Evolutionary conservation across 2,329 filamentous ascomycete species (phyloP).

Genomic region (Tricladium varicosporioides): DNA sequence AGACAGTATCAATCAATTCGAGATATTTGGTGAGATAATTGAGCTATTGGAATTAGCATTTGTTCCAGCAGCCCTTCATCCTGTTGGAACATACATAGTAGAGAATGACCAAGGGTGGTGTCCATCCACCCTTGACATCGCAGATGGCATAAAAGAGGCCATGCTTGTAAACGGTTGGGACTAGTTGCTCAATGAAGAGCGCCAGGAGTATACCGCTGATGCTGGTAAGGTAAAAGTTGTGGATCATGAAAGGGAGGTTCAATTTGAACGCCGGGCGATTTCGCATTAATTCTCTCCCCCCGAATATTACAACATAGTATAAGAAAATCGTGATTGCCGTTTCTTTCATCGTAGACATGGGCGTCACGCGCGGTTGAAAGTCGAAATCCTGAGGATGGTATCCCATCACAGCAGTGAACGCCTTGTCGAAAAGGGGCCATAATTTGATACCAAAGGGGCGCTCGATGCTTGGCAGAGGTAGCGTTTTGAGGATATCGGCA

Average conservation of each 20-base stretch:
- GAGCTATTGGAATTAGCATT: slow-evolving; percentile 59
- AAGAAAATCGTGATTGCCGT: slow-evolving; percentile 76
- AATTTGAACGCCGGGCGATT: slow-evolving; percentile 82
- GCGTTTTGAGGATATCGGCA: slow-evolving; percentile 42
- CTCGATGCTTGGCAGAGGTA: slow-evolving; percentile 78
- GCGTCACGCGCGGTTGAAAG: slow-evolving; percentile 78
- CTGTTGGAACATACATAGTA: slow-evolving; percentile 75
- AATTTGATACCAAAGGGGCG: slow-evolving; percentile 86
- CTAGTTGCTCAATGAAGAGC: slow-evolving; percentile 87
- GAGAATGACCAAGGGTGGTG: slow-evolving; percentile 84
- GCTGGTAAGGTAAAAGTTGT: slow-evolving; percentile 91
- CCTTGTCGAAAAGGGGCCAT: slow-evolving; percentile 94
- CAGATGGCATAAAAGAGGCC: slow-evolving; percentile 92
- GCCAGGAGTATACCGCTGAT: slow-evolving; percentile 79
- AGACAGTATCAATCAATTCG: slow-evolving; percentile 91
- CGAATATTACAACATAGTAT: slow-evolving; percentile 94
- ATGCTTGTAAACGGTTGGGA: slow-evolving; percentile 75
- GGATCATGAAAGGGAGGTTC: slow-evolving; percentile 85
- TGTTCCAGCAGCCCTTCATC: not conserved
- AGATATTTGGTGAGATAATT: slow-evolving; percentile 99
- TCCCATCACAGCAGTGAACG: slow-evolving; percentile 71
- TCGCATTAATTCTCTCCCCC: slow-evolving; percentile 89
- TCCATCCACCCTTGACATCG: slow-evolving; percentile 81
- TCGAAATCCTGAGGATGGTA: slow-evolving; percentile 84
- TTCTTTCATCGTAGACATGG: slow-evolving; percentile 85